Evolutionary conservation across 768 basidiomycete genomes (phyloP), one percentile per base, ranked within the genome.

Genomic region (Exidia glandulosa): DNA sequence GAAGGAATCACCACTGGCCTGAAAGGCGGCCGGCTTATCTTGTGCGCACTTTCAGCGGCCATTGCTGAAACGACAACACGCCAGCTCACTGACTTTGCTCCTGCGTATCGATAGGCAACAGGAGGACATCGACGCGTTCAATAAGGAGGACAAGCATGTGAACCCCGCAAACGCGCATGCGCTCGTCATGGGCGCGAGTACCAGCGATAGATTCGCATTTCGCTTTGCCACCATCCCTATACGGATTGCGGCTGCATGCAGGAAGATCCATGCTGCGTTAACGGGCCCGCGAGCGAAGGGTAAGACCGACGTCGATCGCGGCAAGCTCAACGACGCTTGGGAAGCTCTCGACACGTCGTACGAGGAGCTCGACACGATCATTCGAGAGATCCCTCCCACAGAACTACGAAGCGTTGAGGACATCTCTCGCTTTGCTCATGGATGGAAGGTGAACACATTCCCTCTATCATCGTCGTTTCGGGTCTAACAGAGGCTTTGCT

Each of bases 1-100:
- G 94, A 95, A 72, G 89, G 90, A 31, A 79, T 94, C 25, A 83
- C 84, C 1, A 88, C 83, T 9, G 94, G 87, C 25, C 77, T 94
- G 60, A 80, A 85, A 56, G 94, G 94, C n/a, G 87, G 90, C 2
- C 85, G 90, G 37, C 77, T 95, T 54, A 75, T 87, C 52, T 72
- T 95, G 90, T 91, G 74, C 66, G 89, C 41, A 19, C 41, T n/a
- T n/a, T 14, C 41, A 45, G 6, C 10, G 16, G 5, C 41, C 41
- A 3, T 14, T 19, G 19, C 41, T 12, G 10, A 19, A 10, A 37
- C 36, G 19, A n/a, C n/a, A 1, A 37, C 41, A 19, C 41, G 41
- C 41, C 19, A 23, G 19, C 9, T 23, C 41, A 23, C 41, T 16
- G 12, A 13, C 12, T 45, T 45, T 56, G 30, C 58, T 62, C 47